Evolutionary conservation across 148 eudicot species (phyloP).

Genomic region (Rhododendron vialii): DNA sequence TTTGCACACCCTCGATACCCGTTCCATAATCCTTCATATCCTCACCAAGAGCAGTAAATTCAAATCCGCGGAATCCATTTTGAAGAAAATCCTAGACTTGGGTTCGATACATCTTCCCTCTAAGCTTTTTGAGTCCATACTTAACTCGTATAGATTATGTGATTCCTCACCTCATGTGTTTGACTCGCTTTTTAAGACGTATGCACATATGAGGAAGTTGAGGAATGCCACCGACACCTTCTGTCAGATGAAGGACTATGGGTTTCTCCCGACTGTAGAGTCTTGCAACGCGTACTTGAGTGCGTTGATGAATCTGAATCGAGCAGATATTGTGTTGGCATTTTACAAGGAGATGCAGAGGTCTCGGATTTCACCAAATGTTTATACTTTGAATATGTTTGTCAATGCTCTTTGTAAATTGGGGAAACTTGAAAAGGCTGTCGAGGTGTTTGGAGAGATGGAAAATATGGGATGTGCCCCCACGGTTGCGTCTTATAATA

Average conservation of each 20-base stretch:
- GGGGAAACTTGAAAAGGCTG: not conserved
- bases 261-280: slow-evolving; percentile 56
- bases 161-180: not conserved
- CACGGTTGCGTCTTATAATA: not conserved
- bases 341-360: slow-evolving; percentile 44
- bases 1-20: slow-evolving; percentile 52
- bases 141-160: not conserved
- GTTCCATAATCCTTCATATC: slow-evolving; percentile 63
- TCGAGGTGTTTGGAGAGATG: slow-evolving; percentile 1
- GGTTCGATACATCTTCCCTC: not conserved
- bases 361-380: not conserved
- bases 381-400: not conserved
- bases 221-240: slow-evolving; percentile 52
- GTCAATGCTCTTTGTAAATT: not conserved
- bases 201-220: slow-evolving; percentile 23
- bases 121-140: not conserved
- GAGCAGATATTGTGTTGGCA: slow-evolving; percentile 45
- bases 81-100: slow-evolving; percentile 44
- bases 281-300: slow-evolving; percentile 29
- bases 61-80: slow-evolving; percentile 53
- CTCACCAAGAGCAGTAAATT: slow-evolving; percentile 60
- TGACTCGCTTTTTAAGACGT: not conserved
- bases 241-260: slow-evolving; percentile 58
- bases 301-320: slow-evolving; percentile 42
- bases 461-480: not conserved